Conservation (phyloP, 306 rosid genomes). For the Citrullus mucosospermus region DNA sequence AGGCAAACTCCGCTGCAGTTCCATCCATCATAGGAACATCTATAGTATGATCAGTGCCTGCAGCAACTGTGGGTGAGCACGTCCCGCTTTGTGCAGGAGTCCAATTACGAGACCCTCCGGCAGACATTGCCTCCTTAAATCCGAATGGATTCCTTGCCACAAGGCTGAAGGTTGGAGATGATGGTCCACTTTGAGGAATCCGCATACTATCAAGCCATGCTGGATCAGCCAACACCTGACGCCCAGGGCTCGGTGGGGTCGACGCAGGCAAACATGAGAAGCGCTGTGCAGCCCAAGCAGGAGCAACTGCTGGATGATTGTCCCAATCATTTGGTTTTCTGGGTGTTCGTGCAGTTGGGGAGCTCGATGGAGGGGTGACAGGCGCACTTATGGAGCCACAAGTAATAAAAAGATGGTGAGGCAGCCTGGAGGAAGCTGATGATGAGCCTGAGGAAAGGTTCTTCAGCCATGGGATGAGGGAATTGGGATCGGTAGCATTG, state of each 20-base stretch:
- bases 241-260: conserved; percentile 51
- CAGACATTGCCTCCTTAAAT: conserved; percentile 28
- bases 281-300: conserved; percentile 34
- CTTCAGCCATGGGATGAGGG: conserved; percentile 56
- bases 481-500: conserved; percentile 38
- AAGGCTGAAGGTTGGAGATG: conserved; percentile 50
- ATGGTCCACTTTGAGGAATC: conserved; percentile 44
- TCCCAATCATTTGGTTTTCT: conserved; percentile 40
- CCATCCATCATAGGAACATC: conserved; percentile 52
- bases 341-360: conserved; percentile 45
- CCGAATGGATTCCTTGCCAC: conserved; percentile 40
- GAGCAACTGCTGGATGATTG: conserved; percentile 23
- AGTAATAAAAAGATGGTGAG: conserved; percentile 31
- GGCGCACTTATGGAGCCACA: conserved; percentile 55
- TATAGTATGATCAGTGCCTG: conserved; percentile 22
- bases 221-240: conserved; percentile 33
- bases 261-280: conserved; percentile 36
- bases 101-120: conserved; percentile 41
- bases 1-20: conserved; percentile 47
- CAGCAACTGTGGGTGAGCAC: conserved; percentile 38
- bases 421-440: conserved; percentile 34
- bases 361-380: conserved; percentile 53
- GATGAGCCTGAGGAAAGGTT: conserved; percentile 44
- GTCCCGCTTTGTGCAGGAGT: conserved; percentile 55
- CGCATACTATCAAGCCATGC: conserved; percentile 37